Percentiles rank a stretch among this genome's conserved stretches.
Conservation (phyloP, 1,284 basidiomycete species). For the Testicularia cyperi region DNA sequence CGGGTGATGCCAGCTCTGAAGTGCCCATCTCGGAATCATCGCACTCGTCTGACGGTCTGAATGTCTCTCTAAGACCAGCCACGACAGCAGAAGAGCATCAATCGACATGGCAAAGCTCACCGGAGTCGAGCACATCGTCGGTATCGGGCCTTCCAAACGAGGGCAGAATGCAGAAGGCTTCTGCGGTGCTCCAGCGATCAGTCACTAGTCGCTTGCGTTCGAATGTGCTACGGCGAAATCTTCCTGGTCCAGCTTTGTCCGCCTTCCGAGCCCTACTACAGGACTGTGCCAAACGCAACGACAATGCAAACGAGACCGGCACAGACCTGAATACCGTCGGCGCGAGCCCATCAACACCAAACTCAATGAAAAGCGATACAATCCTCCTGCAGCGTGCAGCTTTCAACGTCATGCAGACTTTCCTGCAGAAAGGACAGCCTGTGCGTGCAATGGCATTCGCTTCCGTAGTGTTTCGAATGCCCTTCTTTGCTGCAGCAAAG, state of each 20-base stretch:
- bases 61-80: no score
- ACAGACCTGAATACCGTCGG: not conserved
- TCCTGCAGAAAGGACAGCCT: slow-evolving; percentile 7
- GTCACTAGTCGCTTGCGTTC: not conserved
- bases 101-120: no score
- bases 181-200: no score
- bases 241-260: not conserved
- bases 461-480: slow-evolving; percentile 6
- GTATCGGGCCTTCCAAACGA: no score
- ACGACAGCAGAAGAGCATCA: no score
- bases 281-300: not conserved
- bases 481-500: slow-evolving; percentile 11
- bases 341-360: no score
- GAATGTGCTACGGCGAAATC: not conserved
- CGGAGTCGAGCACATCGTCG: no score
- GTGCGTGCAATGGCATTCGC: slow-evolving; percentile 25
- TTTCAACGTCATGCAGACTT: slow-evolving; percentile 16
- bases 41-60: no score
- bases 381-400: slow-evolving; percentile 9
- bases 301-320: not conserved
- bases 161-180: no score
- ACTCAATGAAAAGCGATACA: no score
- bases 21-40: no score
- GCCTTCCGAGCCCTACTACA: not conserved
- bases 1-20: no score